Evolutionary conservation across 2,329 filamentous ascomycete species (phyloP).

Genomic region (Sporothrix mexicana): DNA sequence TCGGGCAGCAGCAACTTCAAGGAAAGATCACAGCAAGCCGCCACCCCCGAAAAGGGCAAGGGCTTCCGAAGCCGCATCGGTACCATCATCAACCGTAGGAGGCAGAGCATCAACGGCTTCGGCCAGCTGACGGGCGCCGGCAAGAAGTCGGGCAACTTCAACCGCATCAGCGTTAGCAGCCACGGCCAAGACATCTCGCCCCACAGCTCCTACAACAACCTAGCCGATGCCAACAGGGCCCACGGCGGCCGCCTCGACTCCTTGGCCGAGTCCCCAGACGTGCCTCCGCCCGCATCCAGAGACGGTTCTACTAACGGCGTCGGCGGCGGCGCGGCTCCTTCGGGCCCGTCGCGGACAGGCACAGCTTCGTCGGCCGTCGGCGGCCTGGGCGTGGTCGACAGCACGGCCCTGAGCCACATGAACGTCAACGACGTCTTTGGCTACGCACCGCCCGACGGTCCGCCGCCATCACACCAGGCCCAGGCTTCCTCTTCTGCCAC

Average conservation of each 20-base stretch:
- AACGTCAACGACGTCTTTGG: conserved; percentile 56
- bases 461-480: conserved; percentile 55
- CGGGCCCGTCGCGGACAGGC: neutral
- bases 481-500: conserved; percentile 36
- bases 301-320: conserved; percentile 55
- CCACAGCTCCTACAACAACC: conserved; percentile 63
- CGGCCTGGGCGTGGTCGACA: conserved; percentile 38
- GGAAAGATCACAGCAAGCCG: neutral
- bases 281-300: conserved; percentile 41
- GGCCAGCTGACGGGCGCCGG: conserved; percentile 60
- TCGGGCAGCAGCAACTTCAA: too few species aligned
- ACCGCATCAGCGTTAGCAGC: conserved; percentile 66
- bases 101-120: conserved; percentile 71
- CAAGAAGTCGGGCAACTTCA: conserved; percentile 59
- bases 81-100: conserved; percentile 69
- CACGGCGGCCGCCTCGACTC: conserved; percentile 58
- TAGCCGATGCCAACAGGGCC: conserved; percentile 52
- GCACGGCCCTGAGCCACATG: conserved; percentile 51
- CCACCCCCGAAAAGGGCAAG: conserved; percentile 39
- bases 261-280: conserved; percentile 61
- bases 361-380: neutral
- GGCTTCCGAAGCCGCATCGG: conserved; percentile 66
- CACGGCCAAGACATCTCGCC: conserved; percentile 65
- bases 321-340: conserved; percentile 40
- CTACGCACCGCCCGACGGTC: conserved; percentile 55